Conservation (phyloP, 2,329 filamentous ascomycete genomes). For the Chrysoporthe cubensis region DNA sequence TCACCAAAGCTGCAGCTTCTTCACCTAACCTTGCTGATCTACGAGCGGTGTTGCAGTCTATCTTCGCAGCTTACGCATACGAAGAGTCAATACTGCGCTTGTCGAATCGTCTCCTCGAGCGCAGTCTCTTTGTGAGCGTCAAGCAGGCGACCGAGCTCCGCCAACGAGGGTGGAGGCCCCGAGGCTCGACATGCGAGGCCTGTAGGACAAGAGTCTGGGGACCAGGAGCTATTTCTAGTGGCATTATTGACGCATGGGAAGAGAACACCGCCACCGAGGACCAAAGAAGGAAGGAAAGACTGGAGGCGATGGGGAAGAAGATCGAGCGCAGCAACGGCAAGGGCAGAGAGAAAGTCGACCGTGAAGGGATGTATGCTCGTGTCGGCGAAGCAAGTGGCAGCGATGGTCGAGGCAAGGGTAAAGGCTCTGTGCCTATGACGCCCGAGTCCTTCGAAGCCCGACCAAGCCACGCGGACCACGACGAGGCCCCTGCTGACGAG, state of each 20-base stretch:
- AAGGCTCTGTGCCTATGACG: conserved; percentile 28
- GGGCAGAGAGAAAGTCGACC: conserved; percentile 33
- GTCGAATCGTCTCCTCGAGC: conserved; percentile 84
- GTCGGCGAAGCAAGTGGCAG: conserved; percentile 32
- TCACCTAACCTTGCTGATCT: conserved; percentile 89
- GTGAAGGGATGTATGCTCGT: conserved; percentile 38
- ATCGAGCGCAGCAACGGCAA: conserved; percentile 27
- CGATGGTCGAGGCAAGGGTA: conserved; percentile 43
- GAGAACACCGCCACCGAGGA: conserved; percentile 56
- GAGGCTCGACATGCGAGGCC: conserved; percentile 83
- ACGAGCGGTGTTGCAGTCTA: conserved; percentile 80
- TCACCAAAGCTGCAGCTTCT: conserved; percentile 77
- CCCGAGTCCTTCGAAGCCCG: conserved; percentile 27
- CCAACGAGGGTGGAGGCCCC: conserved; percentile 86
- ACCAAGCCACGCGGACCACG: conserved; percentile 23
- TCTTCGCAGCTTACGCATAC: conserved; percentile 95
- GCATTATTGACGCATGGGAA: conserved; percentile 84
- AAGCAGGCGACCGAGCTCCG: conserved; percentile 73
- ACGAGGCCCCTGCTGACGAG: conserved; percentile 39
- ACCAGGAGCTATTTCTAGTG: conserved; percentile 71
- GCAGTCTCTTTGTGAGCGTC: conserved; percentile 86
- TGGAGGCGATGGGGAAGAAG: conserved; percentile 37
- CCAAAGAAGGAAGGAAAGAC: conserved; percentile 48
- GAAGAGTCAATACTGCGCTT: conserved; percentile 87
- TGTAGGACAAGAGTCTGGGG: conserved; percentile 88